Evolutionary conservation across 2,329 filamentous ascomycete genomes (phyloP).

Genomic region (Paraphoma sp.): DNA sequence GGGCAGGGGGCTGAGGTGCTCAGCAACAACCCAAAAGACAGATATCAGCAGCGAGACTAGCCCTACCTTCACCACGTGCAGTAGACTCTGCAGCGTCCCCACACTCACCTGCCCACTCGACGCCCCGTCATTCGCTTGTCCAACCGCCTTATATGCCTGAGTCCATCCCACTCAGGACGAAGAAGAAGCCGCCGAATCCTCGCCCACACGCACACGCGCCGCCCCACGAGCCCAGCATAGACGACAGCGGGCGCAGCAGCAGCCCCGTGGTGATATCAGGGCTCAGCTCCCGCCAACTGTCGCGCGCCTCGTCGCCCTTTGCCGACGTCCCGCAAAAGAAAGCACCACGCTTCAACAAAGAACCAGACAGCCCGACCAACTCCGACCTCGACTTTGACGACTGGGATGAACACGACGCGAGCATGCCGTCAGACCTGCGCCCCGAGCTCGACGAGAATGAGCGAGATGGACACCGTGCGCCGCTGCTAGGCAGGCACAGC

Average conservation of each 20-base stretch:
- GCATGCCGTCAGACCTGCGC: constrained; percentile 59
- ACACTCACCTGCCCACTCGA: constrained; percentile 9
- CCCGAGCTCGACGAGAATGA: constrained; percentile 45
- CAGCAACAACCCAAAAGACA: constrained; percentile 1
- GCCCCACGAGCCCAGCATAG: constrained; percentile 21
- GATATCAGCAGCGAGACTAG: constrained; percentile 1
- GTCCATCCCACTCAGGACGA: constrained; percentile 44
- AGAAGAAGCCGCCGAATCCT: constrained; percentile 27
- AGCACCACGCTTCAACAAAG: constrained; percentile 13
- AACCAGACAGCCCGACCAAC: constrained; percentile 24
- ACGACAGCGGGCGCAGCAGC: constrained; percentile 13
- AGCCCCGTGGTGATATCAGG: constrained; percentile 33
- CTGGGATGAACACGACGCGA: constrained; percentile 53
- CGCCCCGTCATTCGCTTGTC: constrained; percentile 20
- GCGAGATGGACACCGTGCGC: constrained; percentile 53
- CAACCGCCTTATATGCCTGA: constrained; percentile 46
- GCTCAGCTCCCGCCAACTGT: constrained; percentile 27
- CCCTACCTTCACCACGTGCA: constrained; percentile 7
- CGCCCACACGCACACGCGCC: constrained; percentile 13
- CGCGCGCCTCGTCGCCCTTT: constrained; percentile 33
- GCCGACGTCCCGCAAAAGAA: constrained; percentile 19
- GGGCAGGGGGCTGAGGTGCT: not conserved
- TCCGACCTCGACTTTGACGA: constrained; percentile 52
- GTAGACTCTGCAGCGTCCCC: constrained; percentile 12
- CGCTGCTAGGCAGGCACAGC: constrained; percentile 55